Evolutionary conservation across 768 basidiomycete genomes (phyloP).

Genomic region (Tricholomella constricta): DNA sequence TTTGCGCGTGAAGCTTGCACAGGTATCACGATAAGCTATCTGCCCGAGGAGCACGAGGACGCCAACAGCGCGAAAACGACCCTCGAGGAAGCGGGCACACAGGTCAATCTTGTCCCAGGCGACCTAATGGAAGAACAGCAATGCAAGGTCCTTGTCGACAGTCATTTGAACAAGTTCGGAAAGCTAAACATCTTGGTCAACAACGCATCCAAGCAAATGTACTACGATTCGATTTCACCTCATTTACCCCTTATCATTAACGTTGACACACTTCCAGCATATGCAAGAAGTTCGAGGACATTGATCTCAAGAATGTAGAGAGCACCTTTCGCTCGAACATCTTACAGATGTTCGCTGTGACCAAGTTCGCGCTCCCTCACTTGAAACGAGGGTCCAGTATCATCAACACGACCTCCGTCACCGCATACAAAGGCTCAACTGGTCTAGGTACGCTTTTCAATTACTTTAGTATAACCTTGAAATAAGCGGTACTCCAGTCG

Average conservation of each 20-base stretch:
- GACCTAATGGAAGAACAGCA: constrained; percentile 46
- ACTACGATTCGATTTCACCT: constrained; percentile 14
- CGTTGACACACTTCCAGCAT: constrained; percentile 35
- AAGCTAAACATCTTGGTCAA: constrained; percentile 60
- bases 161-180: constrained; percentile 47
- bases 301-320: constrained; percentile 50
- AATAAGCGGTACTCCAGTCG: constrained; percentile 23
- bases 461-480: constrained; percentile 17
- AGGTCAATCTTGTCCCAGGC: constrained; percentile 35
- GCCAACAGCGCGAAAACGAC: constrained; percentile 52
- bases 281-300: constrained; percentile 45
- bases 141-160: constrained; percentile 46
- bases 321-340: constrained; percentile 5
- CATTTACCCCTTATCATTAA: not conserved
- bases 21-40: constrained; percentile 54
- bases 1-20: constrained; percentile 54
- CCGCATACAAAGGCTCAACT: constrained; percentile 44
- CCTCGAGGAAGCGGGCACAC: constrained; percentile 40
- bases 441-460: constrained; percentile 26
- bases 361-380: constrained; percentile 58
- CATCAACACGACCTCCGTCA: constrained; percentile 65
- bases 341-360: constrained; percentile 6
- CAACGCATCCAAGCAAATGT: constrained; percentile 56
- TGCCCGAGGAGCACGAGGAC: constrained; percentile 58
- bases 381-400: constrained; percentile 59